Base-by-base conservation (phyloP, 257 asterid species). In the Solanum paucissectum region DNA sequence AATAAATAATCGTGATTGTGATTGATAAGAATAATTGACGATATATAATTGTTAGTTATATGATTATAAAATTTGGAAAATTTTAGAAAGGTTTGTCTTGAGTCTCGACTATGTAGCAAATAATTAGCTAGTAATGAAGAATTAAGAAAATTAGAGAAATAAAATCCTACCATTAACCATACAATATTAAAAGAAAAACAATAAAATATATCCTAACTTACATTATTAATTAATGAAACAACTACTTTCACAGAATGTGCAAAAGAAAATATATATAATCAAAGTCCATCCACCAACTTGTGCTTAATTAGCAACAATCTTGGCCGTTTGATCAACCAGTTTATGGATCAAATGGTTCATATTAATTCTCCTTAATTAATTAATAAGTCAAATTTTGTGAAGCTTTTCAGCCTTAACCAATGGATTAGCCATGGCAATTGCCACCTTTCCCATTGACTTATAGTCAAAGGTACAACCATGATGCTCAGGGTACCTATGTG, bases 401-500 rank as follows among this genome's bases (percentile, higher is more conserved):
- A 92, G 92, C 91, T 92, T 92, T 83, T 89, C 87, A 16, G 79
- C 93, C 81, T 84, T 92, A 7, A 92, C 87, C 40, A 92, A 74
- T 66, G 94, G 94, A 76, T 91, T 92, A 38, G 91, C 93, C 90
- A 87, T 91, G 40, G 93, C 92, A 60, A 92, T 91, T 12, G 86
- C 92, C 46, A 83, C 92, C 87, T 87, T 88, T 25, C 93, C 94
- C 89, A 83, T 5, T 11, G 88, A 88, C 91, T 88, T 91, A 84
- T 89, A 92, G 87, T 92, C 94, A 88, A 91, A 90, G 82, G 90
- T 82, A 42, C 94, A 92, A 49, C 86, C 90, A 77, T 92, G 94
- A 68, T 75, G 88, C 71, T 92, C 94, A 16, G 94, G 93, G 60
- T 91, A 92, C 90, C 93, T 90, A 29, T 92, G 94, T 84, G 89